Evolutionary conservation across 2,329 filamentous ascomycete genomes (phyloP), one percentile per base, ranked within the genome.

Genomic region (Chrysoporthe deuterocubensis): DNA sequence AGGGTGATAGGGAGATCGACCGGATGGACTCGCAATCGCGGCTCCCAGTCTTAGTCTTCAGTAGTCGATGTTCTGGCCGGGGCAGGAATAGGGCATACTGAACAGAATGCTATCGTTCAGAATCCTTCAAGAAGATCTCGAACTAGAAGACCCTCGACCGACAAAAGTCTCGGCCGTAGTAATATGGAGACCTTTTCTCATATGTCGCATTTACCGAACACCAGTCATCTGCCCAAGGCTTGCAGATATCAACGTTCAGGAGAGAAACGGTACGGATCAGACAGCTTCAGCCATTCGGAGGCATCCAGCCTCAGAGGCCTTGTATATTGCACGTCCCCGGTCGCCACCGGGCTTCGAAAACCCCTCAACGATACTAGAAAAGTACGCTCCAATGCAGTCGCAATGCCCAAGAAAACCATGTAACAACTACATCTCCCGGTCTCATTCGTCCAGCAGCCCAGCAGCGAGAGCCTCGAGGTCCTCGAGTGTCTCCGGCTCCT

Each of bases 391-490:
- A 18, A 7, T 34, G 50, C 14, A 21, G 26, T 34, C 11, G 26
- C 13, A 8, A 34, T 5, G 57, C 37, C 26, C 16, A 44, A 2
- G 0, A 37, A 44, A 14, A 13, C 3, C 56, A 58, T 34, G 5
- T 16, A 13, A 2, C 34, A 58, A 42, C 40, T 4, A 43, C 26
- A 4, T 43, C 40, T 42, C 1, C 11, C 9, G 5, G 13, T 16
- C 34, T 59, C 71, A 82, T 63, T 78, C 79, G 69, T 87, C 86
- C 76, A 96, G 78, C 77, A 96, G 79, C 3, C 90, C 91, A 57
- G 90, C 87, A 65, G 93, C 93, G 79, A 95, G 79, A 52, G 89
- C 88, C 80, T 95, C 92, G 73, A 94, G 83, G 78, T 94, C 92
- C 77, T 93, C 90, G 73, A 95, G 80, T 54, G 91, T 94, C 79